Evolutionary conservation across 202 grass and related monocot species (phyloP), one percentile per base, ranked within the genome.

Genomic region (Schoenoplectus tabernaemontani): DNA sequence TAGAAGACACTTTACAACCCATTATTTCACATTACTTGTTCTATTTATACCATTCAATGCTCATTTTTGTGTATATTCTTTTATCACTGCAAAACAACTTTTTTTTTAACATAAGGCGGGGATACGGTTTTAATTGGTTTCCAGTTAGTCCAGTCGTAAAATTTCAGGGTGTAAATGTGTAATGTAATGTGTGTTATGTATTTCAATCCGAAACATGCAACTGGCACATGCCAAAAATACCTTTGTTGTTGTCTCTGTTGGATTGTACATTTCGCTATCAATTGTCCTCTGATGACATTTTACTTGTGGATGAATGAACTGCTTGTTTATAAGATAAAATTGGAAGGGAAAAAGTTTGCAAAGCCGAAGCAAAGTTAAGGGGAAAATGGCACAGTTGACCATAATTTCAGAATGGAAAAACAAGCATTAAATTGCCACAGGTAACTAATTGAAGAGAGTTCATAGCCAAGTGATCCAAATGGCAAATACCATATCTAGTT

Each of bases 1-100:
- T 36, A 34, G 61, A 46, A n/a, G n/a, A n/a, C 15, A 44, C 11
- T 69, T 32, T 13, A 54, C 13, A 26, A 42, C n/a, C 37, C 20
- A 44, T 68, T 5, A 43, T 43, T 42, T 43, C 44, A 68, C 64
- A 38, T 26, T 1, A n/a, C n/a, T 70, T 28, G 16, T 43, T 82
- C 30, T n/a, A 8, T 50, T 1, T 62, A 24, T 62, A 47, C 19
- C 44, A 64, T 79, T 64, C 22, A 64, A 64, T 64, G 22, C 12
- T 15, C 15, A 80, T 80, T 80, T 80, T 47, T 78, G 53, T 78
- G 32, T 43, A 78, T n/a, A 60, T 42, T 61, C 16, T 76, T 60
- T 38, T 15, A 16, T 78, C 9, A 9, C 1, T 80, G 58, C 7
- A n/a, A 46, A 37, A 19, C 33, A 47, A 20, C 20, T 42, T 10